These are phyloP conservation scores for Westerdykella sp. DNA, from an alignment of 2,329 filamentous ascomycete genomes.

Conservation along the genomic window DNA sequence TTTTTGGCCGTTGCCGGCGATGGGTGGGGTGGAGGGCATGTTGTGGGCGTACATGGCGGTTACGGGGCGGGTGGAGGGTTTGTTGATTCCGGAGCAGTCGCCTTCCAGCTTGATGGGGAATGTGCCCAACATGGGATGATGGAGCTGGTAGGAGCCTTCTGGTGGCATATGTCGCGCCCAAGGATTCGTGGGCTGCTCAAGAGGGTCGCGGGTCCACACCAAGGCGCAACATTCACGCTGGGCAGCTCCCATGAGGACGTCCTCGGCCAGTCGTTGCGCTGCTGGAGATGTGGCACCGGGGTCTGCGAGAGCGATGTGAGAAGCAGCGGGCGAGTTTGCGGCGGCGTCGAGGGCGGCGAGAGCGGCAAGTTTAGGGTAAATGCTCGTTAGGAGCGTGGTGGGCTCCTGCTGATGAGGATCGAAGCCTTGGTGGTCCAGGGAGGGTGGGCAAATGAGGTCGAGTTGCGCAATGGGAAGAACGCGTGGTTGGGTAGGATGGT, in stretches of 20 bases:
- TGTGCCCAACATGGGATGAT: conserved; percentile 41
- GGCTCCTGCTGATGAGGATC: conserved; percentile 28
- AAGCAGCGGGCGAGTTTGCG: conserved; percentile 41
- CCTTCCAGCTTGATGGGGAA: conserved; percentile 41
- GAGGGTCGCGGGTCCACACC: conserved; percentile 52
- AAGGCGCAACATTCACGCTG: conserved; percentile 64
- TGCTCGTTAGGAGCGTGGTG: conserved; percentile 33
- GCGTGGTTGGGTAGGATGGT: conserved; percentile 35
- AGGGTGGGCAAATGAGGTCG: conserved; percentile 34
- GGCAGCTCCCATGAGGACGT: conserved; percentile 55
- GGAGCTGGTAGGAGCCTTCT: conserved; percentile 40
- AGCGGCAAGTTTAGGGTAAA: conserved; percentile 45
- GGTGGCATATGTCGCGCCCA: conserved; percentile 34
- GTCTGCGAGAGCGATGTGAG: conserved; percentile 58
- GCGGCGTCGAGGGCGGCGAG: conserved; percentile 42
- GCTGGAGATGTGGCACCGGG: conserved; percentile 59
- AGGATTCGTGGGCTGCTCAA: conserved; percentile 32
- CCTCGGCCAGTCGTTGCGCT: conserved; percentile 54
- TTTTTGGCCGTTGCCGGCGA: conserved; percentile 16
- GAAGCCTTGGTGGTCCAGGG: conserved; percentile 20
- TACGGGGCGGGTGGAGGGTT: conserved; percentile 33
- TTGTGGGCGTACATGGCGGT: conserved; percentile 37
- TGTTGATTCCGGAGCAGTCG: conserved; percentile 36
- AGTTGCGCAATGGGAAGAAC: conserved; percentile 38
- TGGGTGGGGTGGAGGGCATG: conserved; percentile 33